A percentile compares a stretch with the other conserved stretches of the same genome.
Conservation (phyloP, 208 protist genomes). For the Leishmania aethiopica region DNA sequence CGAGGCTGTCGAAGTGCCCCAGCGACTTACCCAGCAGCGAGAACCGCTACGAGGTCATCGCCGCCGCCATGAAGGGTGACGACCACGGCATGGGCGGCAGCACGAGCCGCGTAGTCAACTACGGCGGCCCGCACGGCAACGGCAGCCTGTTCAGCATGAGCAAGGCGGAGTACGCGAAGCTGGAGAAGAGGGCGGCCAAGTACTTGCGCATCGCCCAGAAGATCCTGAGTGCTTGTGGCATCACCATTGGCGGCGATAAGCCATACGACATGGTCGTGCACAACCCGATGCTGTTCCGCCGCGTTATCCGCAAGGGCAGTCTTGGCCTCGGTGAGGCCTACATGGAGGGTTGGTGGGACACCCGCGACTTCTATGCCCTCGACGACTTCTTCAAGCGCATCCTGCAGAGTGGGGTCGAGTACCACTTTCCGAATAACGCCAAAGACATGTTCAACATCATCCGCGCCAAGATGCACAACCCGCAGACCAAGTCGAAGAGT, state of each 20-base stretch:
- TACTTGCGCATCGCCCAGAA: constrained; percentile 43
- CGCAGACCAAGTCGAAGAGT: constrained; percentile 54
- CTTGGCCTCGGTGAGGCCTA: constrained; percentile 55
- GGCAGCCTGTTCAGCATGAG: constrained; percentile 35
- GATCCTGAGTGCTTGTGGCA: constrained; percentile 36
- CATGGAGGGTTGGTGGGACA: constrained; percentile 76
- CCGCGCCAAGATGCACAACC: constrained; percentile 53
- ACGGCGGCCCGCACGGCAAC: constrained; percentile 34
- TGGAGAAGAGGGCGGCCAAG: constrained; percentile 37
- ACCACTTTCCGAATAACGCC: constrained; percentile 68
- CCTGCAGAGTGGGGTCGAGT: constrained; percentile 47
- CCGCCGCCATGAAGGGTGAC: background rate
- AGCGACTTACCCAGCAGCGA: constrained; percentile 2
- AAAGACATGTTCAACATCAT: constrained; percentile 52
- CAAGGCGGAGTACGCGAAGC: constrained; percentile 27
- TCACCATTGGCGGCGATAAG: constrained; percentile 41
- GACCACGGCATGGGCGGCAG: background rate
- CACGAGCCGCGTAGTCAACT: background rate
- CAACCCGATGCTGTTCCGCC: constrained; percentile 45
- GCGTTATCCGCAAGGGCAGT: constrained; percentile 55
- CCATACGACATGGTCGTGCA: constrained; percentile 55
- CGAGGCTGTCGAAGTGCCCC: background rate
- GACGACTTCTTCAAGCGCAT: constrained; percentile 48
- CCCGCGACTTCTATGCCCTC: constrained; percentile 50
- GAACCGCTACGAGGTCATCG: background rate